Evolutionary conservation across 306 rosid genomes (phyloP).

Genomic region (Begonia loranthoides): DNA sequence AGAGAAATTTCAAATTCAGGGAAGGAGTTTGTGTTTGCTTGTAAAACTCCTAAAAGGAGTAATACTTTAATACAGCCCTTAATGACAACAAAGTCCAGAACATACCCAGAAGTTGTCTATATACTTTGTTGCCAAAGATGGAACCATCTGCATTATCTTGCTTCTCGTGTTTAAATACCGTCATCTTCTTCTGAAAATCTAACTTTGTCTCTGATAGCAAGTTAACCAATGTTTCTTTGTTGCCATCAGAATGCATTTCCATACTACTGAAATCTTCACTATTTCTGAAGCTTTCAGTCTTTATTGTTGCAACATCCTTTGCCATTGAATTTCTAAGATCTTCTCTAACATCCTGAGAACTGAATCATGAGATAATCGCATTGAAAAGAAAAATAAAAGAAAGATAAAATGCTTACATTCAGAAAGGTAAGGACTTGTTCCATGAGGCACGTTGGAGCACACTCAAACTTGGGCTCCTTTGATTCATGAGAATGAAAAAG

Average conservation of each 20-base stretch:
- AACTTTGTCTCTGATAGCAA: conserved; percentile 31
- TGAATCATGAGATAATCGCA: conserved; percentile 8
- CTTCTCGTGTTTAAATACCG: conserved; percentile 50
- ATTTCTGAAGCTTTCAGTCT: conserved; percentile 61
- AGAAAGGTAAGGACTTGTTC: conserved; percentile 68
- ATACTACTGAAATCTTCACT: conserved; percentile 22
- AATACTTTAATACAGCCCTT: too few relatives aligned
- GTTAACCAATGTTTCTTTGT: conserved; percentile 19
- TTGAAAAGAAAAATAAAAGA: conserved; percentile 7
- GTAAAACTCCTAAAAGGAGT: too few relatives aligned
- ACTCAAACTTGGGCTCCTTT: conserved; percentile 80
- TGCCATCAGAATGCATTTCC: conserved; percentile 17
- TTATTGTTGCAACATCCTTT: conserved; percentile 57
- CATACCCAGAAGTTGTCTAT: conserved; percentile 50
- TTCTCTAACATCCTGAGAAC: conserved; percentile 64
- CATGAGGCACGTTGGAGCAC: conserved; percentile 78
- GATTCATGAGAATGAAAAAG: conserved; percentile 11
- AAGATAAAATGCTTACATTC: conserved; percentile 47
- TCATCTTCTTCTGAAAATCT: conserved; percentile 90
- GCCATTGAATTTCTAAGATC: conserved; percentile 81
- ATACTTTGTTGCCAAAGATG: conserved; percentile 36
- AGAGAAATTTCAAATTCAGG: too few relatives aligned
- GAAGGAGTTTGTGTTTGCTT: too few relatives aligned
- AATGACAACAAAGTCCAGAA: not conserved
- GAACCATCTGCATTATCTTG: conserved; percentile 22